Conservation (phyloP, 192 early-diverging fungal species). For the Mortierella alpina region DNA sequence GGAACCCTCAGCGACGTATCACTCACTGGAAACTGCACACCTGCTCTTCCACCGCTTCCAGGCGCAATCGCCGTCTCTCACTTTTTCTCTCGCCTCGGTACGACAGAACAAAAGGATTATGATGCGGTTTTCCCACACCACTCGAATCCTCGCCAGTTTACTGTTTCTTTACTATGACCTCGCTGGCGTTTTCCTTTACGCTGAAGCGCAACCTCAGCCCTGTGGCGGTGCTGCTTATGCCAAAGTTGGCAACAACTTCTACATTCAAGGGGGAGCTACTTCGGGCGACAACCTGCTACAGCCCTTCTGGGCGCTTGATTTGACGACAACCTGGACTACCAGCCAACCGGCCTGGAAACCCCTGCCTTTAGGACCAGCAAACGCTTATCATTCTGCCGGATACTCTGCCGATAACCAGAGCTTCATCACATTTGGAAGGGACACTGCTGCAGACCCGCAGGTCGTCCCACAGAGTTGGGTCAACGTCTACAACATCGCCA, state of each 20-base stretch:
- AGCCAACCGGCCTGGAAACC: constrained; percentile 22
- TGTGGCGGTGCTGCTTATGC: constrained; percentile 30
- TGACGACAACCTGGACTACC: constrained; percentile 32
- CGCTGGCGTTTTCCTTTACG: too few relatives aligned
- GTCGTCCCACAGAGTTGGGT: constrained; percentile 16
- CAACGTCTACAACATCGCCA: constrained; percentile 32
- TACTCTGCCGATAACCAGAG: constrained; percentile 32
- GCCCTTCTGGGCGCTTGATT: constrained; percentile 29
- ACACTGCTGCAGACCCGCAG: constrained; percentile 17
- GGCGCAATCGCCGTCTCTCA: too few relatives aligned
- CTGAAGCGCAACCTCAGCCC: constrained; percentile 32
- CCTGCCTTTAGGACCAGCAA: constrained; percentile 21
- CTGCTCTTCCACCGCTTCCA: too few relatives aligned
- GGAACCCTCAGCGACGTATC: too few relatives aligned
- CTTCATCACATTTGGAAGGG: constrained; percentile 45
- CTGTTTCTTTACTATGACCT: background rate
- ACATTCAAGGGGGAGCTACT: constrained; percentile 36
- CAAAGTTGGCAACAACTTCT: constrained; percentile 21
- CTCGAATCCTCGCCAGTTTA: background rate
- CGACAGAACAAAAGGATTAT: too few relatives aligned
- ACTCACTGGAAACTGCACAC: too few relatives aligned
- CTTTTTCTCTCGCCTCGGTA: too few relatives aligned
- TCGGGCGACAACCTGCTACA: constrained; percentile 16
- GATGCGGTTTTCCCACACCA: too few relatives aligned
- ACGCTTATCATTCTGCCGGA: constrained; percentile 46